These are phyloP conservation scores for Fusarium chuoi DNA, from an alignment of 2,329 filamentous ascomycete species.

Conservation along the genomic window DNA sequence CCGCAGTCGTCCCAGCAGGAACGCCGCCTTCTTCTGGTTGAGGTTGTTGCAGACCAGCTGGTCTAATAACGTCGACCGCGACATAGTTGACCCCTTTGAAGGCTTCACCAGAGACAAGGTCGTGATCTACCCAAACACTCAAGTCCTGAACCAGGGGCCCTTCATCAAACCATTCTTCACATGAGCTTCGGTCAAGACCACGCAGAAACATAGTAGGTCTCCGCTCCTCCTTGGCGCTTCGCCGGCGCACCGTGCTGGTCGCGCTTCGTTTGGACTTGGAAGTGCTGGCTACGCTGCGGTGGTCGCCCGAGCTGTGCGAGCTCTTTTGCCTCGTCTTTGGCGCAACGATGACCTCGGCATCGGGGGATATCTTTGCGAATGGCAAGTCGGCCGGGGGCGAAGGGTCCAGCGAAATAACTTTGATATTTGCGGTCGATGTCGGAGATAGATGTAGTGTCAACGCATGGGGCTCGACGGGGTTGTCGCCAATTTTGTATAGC, in stretches of 20 bases:
- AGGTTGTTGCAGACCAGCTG: slow-evolving; percentile 78
- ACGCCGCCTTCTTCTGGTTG: slow-evolving; percentile 74
- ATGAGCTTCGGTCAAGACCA: slow-evolving; percentile 76
- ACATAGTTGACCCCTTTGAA: slow-evolving; percentile 82
- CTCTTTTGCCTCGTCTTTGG: slow-evolving; percentile 85
- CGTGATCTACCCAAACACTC: slow-evolving; percentile 86
- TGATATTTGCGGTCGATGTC: slow-evolving; percentile 93
- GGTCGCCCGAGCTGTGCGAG: slow-evolving; percentile 74
- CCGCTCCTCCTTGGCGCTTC: slow-evolving; percentile 69
- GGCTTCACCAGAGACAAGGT: slow-evolving; percentile 76
- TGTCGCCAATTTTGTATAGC: slow-evolving; percentile 64
- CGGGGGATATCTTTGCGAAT: slow-evolving; percentile 92
- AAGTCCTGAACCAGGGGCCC: slow-evolving; percentile 67
- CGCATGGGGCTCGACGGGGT: slow-evolving; percentile 73
- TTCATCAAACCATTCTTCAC: slow-evolving; percentile 82
- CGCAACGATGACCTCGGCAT: slow-evolving; percentile 96
- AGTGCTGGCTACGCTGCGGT: slow-evolving; percentile 80
- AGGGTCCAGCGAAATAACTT: slow-evolving; percentile 84
- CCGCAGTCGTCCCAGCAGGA: slow-evolving; percentile 55
- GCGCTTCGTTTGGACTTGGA: slow-evolving; percentile 84
- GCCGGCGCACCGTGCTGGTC: slow-evolving; percentile 73
- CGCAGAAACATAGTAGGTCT: slow-evolving; percentile 80
- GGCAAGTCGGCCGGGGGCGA: slow-evolving; percentile 72
- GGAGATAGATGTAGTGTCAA: slow-evolving; percentile 93
- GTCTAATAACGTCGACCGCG: slow-evolving; percentile 85